These are phyloP conservation scores for Hemisphaericaspora xylofermentans DNA, from an alignment of 1,139 yeast genomes.

Conservation along the genomic window DNA sequence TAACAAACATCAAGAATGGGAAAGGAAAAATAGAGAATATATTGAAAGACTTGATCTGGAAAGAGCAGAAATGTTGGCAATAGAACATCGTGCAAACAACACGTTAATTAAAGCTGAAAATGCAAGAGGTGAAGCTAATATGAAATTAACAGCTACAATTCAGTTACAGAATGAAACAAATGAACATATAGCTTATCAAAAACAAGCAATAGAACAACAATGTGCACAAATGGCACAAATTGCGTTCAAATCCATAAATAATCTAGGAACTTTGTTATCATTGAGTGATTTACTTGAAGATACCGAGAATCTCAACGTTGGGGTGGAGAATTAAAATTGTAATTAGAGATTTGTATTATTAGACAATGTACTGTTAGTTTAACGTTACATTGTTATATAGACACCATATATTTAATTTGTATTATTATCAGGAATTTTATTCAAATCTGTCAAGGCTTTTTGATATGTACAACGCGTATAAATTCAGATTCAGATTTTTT, in stretches of 20 bases:
- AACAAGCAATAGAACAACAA: background rate
- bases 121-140: background rate
- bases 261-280: background rate
- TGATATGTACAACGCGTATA: no score
- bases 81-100: background rate
- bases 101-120: background rate
- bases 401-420: background rate
- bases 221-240: background rate
- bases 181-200: background rate
- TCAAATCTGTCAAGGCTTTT: background rate
- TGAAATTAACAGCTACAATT: background rate
- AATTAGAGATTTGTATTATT: background rate
- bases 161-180: background rate
- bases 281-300: background rate
- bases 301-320: background rate
- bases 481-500: no score
- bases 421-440: background rate
- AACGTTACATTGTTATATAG: no score
- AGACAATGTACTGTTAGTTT: no score
- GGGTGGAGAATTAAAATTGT: background rate
- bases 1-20: background rate
- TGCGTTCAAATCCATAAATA: background rate
- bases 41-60: background rate
- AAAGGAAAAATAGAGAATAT: background rate
- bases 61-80: background rate